Conservation (phyloP, 148 eudicot species). For the Rhododendron vialii region DNA sequence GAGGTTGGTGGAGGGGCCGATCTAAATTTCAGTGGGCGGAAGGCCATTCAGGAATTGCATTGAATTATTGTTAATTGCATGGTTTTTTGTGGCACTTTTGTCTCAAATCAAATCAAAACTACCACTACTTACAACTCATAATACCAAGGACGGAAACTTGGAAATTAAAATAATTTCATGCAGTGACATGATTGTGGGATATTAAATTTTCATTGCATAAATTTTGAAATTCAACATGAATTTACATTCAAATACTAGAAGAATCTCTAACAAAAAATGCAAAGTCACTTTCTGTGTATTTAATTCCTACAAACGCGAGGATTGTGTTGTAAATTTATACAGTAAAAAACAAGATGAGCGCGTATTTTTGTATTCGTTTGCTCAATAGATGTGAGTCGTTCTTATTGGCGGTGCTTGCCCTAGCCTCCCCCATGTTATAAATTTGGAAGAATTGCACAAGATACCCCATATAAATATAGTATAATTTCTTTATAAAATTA, state of each 20-base stretch:
- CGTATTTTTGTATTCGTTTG: background rate
- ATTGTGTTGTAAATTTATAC: too few relatives aligned
- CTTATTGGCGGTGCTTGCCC: background rate
- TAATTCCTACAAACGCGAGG: too few relatives aligned
- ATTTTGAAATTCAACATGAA: too few relatives aligned
- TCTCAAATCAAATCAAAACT: background rate
- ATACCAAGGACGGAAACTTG: background rate
- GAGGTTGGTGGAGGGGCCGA: too few relatives aligned
- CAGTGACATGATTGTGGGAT: too few relatives aligned
- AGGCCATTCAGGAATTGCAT: background rate
- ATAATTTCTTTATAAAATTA: too few relatives aligned
- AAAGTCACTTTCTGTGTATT: too few relatives aligned
- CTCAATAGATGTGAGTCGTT: background rate
- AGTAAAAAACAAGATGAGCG: background rate
- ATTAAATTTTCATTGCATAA: too few relatives aligned
- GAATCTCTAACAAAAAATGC: too few relatives aligned
- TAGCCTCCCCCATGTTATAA: background rate
- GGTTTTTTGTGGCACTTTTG: background rate
- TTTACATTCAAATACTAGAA: too few relatives aligned
- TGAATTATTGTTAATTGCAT: background rate
- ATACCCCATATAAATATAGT: background rate
- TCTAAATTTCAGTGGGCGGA: background rate
- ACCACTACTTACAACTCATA: background rate
- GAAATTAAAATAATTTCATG: too few relatives aligned
- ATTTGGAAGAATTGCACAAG: background rate